Evolutionary conservation across 192 early-diverging fungal species (phyloP).

Genomic region (Glomus cerebriforme): DNA sequence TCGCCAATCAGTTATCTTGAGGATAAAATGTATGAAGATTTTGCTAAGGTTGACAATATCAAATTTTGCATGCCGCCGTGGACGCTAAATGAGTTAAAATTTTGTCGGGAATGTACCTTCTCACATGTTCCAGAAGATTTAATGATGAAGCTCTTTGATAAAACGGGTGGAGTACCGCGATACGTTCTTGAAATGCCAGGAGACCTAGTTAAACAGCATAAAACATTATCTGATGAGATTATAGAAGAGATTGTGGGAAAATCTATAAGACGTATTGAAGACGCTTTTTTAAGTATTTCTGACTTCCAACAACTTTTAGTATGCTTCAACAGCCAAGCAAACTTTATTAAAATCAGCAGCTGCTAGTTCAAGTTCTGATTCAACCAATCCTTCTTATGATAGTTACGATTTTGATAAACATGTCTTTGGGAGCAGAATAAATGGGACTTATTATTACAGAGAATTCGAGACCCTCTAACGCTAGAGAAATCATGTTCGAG

Average conservation of each 20-base stretch:
- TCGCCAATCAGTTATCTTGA: background rate
- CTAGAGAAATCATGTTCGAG: slow-evolving; percentile 34
- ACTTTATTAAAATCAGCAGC: slow-evolving; percentile 31
- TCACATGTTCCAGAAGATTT: slow-evolving; percentile 1
- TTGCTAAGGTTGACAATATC: background rate
- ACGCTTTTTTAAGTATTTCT: slow-evolving; percentile 25
- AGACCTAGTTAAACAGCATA: background rate
- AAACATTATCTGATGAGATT: background rate
- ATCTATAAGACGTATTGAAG: slow-evolving; percentile 17
- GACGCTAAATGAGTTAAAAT: slow-evolving; percentile 11
- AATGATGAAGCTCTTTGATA: slow-evolving; percentile 1
- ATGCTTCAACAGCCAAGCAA: slow-evolving; percentile 20
- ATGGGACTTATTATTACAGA: slow-evolving; percentile 20
- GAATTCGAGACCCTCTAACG: slow-evolving; percentile 21
- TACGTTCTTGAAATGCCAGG: slow-evolving; percentile 14
- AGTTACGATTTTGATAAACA: background rate
- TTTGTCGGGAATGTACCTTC: background rate
- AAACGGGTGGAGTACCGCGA: slow-evolving; percentile 2
- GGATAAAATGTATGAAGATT: background rate
- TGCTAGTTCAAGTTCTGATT: slow-evolving; percentile 30
- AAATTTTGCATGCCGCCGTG: slow-evolving; percentile 19
- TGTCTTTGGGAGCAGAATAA: slow-evolving; percentile 26
- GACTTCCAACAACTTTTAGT: slow-evolving; percentile 28
- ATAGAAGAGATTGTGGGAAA: slow-evolving; percentile 4
- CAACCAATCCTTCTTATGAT: slow-evolving; percentile 24